These are phyloP conservation scores for Mortierella polycephala DNA, from an alignment of 371 early-diverging fungal genomes.

Conservation along the genomic window DNA sequence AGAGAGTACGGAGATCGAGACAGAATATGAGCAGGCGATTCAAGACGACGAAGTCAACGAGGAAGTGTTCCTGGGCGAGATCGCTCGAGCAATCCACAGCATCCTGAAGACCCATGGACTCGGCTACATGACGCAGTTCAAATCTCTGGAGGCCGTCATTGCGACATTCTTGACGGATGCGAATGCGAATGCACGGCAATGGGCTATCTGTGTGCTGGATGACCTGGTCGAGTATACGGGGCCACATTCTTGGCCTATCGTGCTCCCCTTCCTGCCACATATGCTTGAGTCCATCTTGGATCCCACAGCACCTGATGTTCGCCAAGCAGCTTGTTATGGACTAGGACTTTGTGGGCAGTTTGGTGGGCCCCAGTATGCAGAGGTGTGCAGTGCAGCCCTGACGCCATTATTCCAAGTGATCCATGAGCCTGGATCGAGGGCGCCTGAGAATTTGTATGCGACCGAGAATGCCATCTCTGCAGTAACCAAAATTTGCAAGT, in stretches of 20 bases:
- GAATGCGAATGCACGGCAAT: slow-evolving; percentile 73
- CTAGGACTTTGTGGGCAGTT: slow-evolving; percentile 87
- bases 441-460: slow-evolving; percentile 76
- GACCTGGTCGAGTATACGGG: slow-evolving; percentile 92
- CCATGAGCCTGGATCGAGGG: slow-evolving; percentile 71
- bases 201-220: slow-evolving; percentile 90
- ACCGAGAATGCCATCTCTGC: slow-evolving; percentile 95
- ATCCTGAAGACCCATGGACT: slow-evolving; percentile 77
- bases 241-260: slow-evolving; percentile 78
- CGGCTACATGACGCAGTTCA: slow-evolving; percentile 79
- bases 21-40: slow-evolving; percentile 87
- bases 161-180: slow-evolving; percentile 67
- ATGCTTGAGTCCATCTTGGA: slow-evolving; percentile 73
- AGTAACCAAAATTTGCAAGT: slow-evolving; percentile 86
- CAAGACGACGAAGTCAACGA: slow-evolving; percentile 78
- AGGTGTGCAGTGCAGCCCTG: slow-evolving; percentile 70
- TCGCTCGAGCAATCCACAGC: slow-evolving; percentile 78
- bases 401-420: slow-evolving; percentile 74
- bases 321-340: slow-evolving; percentile 94
- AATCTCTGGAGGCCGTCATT: slow-evolving; percentile 74
- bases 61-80: slow-evolving; percentile 80
- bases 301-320: slow-evolving; percentile 71
- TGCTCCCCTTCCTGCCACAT: slow-evolving; percentile 73
- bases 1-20: slow-evolving; percentile 83
- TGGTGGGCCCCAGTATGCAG: slow-evolving; percentile 82